Base-by-base conservation (phyloP, 2,329 filamentous ascomycete species). In the Colletotrichum nymphaeae region DNA sequence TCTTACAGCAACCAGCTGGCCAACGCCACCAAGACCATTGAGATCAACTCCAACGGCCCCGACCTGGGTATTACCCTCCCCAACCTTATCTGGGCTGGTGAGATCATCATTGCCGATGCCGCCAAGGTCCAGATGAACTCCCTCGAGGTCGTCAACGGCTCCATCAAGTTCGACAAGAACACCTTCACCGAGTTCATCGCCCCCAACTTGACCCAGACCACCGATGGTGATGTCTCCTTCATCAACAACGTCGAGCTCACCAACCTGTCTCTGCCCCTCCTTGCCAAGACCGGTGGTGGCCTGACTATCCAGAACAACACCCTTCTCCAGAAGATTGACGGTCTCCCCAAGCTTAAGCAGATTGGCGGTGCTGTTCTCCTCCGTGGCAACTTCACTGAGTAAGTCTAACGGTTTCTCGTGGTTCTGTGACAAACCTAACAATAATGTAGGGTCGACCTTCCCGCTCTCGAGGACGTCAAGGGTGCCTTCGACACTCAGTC, bases 241-340 rank as follows among this genome's bases (percentile, higher is more conserved):
- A 87, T 91, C 81, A 88, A 88, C 85, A 93, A 93, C 86, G 82
- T 84, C 55, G 81, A 87, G 74, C 85, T 93, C 63, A 82, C 85
- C 81, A 98, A 97, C 89, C 88, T 98, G 84, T 91, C 92, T 73
- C 89, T 97, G 84, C 92, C 93, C 60, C 59, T 81, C 26, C 88
- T 98, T 58, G 88, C 87, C 76, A 88, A 85, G 67, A 89, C 98
- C 79, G 91, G 89, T 77, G 95, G 94, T 86, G 94, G 93, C 82
- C 90, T 97, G 82, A 91, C 93, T 78, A 91, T 99, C 80, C 93
- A 94, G 84, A 97, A 98, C 91, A 98, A 98, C 92, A 94, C 94
- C 74, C 86, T 87, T 69, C 89, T 98, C 42, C 78, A 84, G 69
- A 81, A 86, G 74, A 87, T 98, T 69, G 84, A 89, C 76, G 91